phyloP scores from a whole-genome alignment of 1,139 yeast genomes.

The Diutina rugosa region DNA sequence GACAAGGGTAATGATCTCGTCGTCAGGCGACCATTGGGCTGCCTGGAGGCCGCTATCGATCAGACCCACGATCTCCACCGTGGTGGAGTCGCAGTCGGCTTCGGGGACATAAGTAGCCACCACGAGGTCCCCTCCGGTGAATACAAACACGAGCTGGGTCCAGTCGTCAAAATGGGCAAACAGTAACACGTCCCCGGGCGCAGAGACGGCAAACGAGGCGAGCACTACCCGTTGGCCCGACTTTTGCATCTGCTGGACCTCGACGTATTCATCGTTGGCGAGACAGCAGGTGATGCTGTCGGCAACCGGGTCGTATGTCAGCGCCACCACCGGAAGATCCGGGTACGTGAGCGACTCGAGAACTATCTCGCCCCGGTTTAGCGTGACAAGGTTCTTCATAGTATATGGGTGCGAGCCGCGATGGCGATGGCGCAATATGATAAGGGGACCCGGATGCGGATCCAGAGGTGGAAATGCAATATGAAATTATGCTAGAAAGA shows the following conservation, averaged over 20 bases:
- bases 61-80: constrained; percentile 70
- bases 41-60: constrained; percentile 66
- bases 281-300: constrained; percentile 63
- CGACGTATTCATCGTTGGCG: constrained; percentile 44
- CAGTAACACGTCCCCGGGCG: constrained; percentile 20
- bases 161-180: constrained; percentile 58
- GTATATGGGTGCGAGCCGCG: background rate
- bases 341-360: constrained; percentile 45
- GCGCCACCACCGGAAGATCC: constrained; percentile 41
- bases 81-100: constrained; percentile 38
- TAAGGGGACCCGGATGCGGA: background rate
- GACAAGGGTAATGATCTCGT: constrained; percentile 67
- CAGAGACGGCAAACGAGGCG: constrained; percentile 40
- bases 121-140: constrained; percentile 57
- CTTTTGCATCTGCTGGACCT: constrained; percentile 41
- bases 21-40: constrained; percentile 87
- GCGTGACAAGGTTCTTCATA: constrained; percentile 48
- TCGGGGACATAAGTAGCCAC: constrained; percentile 46
- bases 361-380: constrained; percentile 40
- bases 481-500: background rate
- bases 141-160: constrained; percentile 47
- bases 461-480: background rate
- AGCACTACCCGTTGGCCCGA: constrained; percentile 40
- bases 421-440: background rate
- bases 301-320: constrained; percentile 64